Evolutionary conservation across 1,284 basidiomycete species (phyloP), one percentile per base, ranked within the genome.

Genomic region (Volvariella surrecta): DNA sequence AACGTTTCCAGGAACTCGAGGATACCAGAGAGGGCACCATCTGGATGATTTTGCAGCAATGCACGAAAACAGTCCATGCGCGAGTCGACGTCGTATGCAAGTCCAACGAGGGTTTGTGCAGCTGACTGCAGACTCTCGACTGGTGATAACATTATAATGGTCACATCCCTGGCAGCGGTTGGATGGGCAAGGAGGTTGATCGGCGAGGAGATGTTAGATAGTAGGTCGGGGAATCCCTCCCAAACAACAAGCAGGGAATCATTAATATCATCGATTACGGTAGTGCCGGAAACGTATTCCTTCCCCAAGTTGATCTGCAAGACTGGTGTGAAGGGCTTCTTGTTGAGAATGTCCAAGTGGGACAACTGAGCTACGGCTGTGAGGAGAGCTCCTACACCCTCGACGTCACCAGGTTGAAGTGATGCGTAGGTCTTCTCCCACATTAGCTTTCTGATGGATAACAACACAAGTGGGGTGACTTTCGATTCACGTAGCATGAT

Each of bases 41-140:
- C 67, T 0, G 89, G 78, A 46, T 75, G 69, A 39, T 81, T 74
- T 48, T 73, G 68, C 2, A 96, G 64, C 17, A 96, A 66, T 3
- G 75, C 78, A 8, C 87, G 79, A 56, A 95, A 84, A 58, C 89
- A 92, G 50, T 95, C 93, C 20, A 76, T 70, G 39, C 94, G 85
- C 28, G 79, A 82, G 54, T 93, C 89, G 15, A 84, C 86, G 48
- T 92, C 86, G 53, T 86, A 93, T 0, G 89, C 83, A 48, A 88
- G 76, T 17, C 86, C 83, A 18, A 89, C 72, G 6, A 95, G 60
- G 20, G 74, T 75, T 58, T 91, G 84, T 1, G 82, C 82, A 6
- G 82, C 79, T 42, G 72, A 68, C 53, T 89, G 86, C 11, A 93
- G 63, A 8, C 76, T 71, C 18, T 83, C 79, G 11, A 82, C 71